Evolutionary conservation across 2,329 filamentous ascomycete species (phyloP), one percentile per base, ranked within the genome.

Genomic region (Basipetospora sp.): DNA sequence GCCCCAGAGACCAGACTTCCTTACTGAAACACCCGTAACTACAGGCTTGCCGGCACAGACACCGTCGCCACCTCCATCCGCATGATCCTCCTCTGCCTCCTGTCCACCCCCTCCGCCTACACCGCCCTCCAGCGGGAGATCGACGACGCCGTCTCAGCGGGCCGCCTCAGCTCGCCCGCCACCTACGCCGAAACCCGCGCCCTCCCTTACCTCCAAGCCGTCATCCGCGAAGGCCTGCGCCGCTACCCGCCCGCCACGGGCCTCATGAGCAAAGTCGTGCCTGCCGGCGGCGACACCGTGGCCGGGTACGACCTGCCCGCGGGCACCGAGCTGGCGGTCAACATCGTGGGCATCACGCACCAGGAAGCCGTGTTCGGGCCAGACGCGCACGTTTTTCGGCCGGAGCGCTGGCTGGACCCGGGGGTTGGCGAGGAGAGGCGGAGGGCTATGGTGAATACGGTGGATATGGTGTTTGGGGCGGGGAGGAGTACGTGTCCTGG

Each of bases 11-110:
- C 18, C 18, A 9, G 8, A 3, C 16, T 9, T 4, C 14, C 8
- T 9, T 8, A 32, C 30, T 5, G 6, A 32, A 6, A 32, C 4
- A 15, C 27, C n/a, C n/a, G n/a, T n/a, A n/a, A n/a, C 9, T 15
- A 8, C 22, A 39, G 38, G 2, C 26, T 44, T 28, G 67, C 66
- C 5, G 69, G 67, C 4, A 64, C 64, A 3, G 68, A 72, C 42
- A 69, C 65, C 4, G 66, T 65, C 0, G 63, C 67, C 0, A 66
- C 64, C 0, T 61, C 63, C 1, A 55, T 75, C 2, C 64, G 70
- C 3, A 58, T 64, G 42, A 69, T 60, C 4, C 41, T 74, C 29
- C 60, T 73, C 25, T 64, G 67, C 41, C 50, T 74, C 29, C 59
- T 65, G 28, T 67, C 58, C n/a, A 59, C 57, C 25, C 64, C 62